Percentiles rank a stretch among this genome's conserved stretches.
Conservation (phyloP, 768 basidiomycete genomes). For the Lactarius quietus region DNA sequence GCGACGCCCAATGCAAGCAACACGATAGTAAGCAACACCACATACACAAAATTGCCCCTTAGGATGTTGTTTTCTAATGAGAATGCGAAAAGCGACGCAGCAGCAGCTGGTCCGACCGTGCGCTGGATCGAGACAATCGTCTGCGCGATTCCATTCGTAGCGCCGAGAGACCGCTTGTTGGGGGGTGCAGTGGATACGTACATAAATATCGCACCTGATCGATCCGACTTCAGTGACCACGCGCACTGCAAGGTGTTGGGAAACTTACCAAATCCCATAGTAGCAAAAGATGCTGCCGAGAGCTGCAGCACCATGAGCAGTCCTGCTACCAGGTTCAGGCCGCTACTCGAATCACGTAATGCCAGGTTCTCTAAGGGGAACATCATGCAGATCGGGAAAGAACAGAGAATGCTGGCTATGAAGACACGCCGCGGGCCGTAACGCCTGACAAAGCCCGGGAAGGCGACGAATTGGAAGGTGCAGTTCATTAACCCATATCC, state of each 20-base stretch:
- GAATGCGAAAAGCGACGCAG: slow-evolving; percentile 63
- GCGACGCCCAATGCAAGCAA: slow-evolving; percentile 2
- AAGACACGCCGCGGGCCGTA: slow-evolving; percentile 38
- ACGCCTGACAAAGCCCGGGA: slow-evolving; percentile 36
- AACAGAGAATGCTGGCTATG: slow-evolving; percentile 28
- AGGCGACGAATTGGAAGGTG: slow-evolving; percentile 38
- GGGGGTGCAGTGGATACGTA: slow-evolving; percentile 63
- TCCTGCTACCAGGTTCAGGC: background rate
- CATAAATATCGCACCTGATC: slow-evolving; percentile 62
- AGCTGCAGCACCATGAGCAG: slow-evolving; percentile 14
- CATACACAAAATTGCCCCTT: slow-evolving; percentile 37
- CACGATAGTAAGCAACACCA: slow-evolving; percentile 2
- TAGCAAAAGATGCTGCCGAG: slow-evolving; percentile 1
- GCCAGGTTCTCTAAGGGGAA: slow-evolving; percentile 30
- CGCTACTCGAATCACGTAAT: background rate
- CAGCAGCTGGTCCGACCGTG: slow-evolving; percentile 49
- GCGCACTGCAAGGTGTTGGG: background rate
- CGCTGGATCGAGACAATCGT: slow-evolving; percentile 38
- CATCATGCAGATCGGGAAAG: slow-evolving; percentile 28
- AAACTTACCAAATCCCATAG: slow-evolving; percentile 20
- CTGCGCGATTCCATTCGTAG: slow-evolving; percentile 56
- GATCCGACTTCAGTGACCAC: slow-evolving; percentile 19
- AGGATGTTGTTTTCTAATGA: slow-evolving; percentile 47
- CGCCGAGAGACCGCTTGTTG: slow-evolving; percentile 60
- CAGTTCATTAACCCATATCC: slow-evolving; percentile 38